These are phyloP conservation scores for Pseudogymnoascus sp. DNA, from an alignment of 2,329 filamentous ascomycete species.

Conservation along the genomic window DNA sequence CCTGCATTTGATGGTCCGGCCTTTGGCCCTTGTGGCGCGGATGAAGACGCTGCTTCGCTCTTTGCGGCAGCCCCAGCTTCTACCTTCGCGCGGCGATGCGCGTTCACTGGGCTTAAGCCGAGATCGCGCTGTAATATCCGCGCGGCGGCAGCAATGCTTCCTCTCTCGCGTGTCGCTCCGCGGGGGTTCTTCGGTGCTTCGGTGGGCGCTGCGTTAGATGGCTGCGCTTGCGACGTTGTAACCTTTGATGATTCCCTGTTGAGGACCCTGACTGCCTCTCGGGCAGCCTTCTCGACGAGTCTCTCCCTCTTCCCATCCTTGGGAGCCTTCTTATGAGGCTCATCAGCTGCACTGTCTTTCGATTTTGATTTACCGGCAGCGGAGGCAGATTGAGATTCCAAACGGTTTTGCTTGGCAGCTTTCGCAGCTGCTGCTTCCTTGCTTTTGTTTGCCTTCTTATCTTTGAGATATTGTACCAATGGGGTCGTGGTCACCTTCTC, in stretches of 20 bases:
- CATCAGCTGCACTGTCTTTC: constrained; percentile 26
- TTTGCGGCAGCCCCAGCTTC: constrained; percentile 34
- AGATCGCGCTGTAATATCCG: constrained; percentile 58
- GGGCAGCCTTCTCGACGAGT: constrained; percentile 51
- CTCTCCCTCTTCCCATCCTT: constrained; percentile 59
- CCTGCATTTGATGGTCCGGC: constrained; percentile 23
- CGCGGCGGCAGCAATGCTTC: constrained; percentile 52
- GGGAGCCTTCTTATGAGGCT: constrained; percentile 43
- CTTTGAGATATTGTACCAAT: constrained; percentile 78
- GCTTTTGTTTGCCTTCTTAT: constrained; percentile 74
- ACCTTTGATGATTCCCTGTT: constrained; percentile 49
- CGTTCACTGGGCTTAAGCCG: constrained; percentile 53
- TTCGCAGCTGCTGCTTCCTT: constrained; percentile 49
- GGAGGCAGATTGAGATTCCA: constrained; percentile 40
- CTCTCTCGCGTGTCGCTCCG: constrained; percentile 34
- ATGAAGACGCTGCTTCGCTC: constrained; percentile 21
- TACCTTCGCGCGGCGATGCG: constrained; percentile 50
- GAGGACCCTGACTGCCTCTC: constrained; percentile 54
- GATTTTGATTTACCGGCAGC: constrained; percentile 39
- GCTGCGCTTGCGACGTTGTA: constrained; percentile 35
- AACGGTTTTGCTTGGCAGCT: constrained; percentile 43
- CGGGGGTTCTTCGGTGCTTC: constrained; percentile 47
- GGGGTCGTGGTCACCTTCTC: constrained; percentile 74
- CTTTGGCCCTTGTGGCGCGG: constrained; percentile 9
- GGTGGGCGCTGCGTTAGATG: constrained; percentile 33